These are phyloP conservation scores for Escovopsis sp. DNA, from an alignment of 2,329 filamentous ascomycete species.

Conservation along the genomic window DNA sequence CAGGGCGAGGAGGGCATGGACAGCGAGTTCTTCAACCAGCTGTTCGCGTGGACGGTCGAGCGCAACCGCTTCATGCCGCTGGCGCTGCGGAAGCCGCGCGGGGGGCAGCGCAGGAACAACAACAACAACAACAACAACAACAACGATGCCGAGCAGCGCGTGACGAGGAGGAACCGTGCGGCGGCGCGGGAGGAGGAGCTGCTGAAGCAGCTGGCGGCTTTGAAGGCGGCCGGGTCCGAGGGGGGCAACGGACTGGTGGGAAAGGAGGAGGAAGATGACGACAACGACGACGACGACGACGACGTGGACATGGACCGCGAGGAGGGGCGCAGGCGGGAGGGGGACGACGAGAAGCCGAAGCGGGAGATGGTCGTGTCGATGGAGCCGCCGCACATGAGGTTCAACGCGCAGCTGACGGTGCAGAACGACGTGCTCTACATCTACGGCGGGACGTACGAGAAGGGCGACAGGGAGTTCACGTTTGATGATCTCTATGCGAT, in stretches of 20 bases:
- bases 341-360: slow-evolving; percentile 40
- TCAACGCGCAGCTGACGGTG: slow-evolving; percentile 81
- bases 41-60: slow-evolving; percentile 91
- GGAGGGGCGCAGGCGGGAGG: slow-evolving; percentile 40
- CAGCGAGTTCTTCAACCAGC: slow-evolving; percentile 86
- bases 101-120: slow-evolving; percentile 33
- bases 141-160: slow-evolving; percentile 34
- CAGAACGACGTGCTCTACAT: slow-evolving; percentile 89
- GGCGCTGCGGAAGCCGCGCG: slow-evolving; percentile 56
- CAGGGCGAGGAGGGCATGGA: slow-evolving; percentile 89
- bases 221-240: slow-evolving; percentile 61
- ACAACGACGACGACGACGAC: slow-evolving; percentile 34
- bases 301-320: slow-evolving; percentile 41
- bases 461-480: slow-evolving; percentile 85
- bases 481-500: slow-evolving; percentile 92
- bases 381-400: slow-evolving; percentile 78
- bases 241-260: too few species aligned
- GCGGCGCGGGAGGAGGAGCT: slow-evolving; percentile 89
- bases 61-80: slow-evolving; percentile 89
- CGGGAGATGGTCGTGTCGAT: slow-evolving; percentile 52
- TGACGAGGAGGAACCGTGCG: slow-evolving; percentile 51
- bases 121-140: too few species aligned
- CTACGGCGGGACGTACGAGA: slow-evolving; percentile 89
- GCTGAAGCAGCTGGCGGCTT: slow-evolving; percentile 66
- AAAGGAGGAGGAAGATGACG: slow-evolving; percentile 36